Percentiles rank a stretch among this genome's conserved stretches.
Evolutionary conservation across 164 flowering plant genomes (phyloP).

Genomic region (Umbellularia californica): DNA sequence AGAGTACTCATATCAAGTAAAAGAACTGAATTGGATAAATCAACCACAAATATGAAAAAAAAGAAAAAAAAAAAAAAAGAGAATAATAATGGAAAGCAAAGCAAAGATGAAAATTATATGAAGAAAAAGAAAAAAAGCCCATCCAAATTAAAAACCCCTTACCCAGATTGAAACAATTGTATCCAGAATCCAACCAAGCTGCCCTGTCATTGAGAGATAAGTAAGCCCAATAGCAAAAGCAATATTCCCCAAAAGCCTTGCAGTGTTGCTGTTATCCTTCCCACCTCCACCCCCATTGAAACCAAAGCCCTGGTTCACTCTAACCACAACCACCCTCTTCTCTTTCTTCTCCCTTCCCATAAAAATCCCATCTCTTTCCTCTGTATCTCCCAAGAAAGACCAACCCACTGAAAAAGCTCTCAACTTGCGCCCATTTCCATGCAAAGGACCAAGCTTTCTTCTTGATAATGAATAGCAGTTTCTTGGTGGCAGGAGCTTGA

Average conservation of each 20-base stretch:
- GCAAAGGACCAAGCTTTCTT: constrained; percentile 3
- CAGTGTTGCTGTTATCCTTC: constrained; percentile 34
- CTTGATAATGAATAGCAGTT: constrained; percentile 10
- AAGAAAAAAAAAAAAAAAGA: not conserved
- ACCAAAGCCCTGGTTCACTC: constrained; percentile 52
- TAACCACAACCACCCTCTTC: constrained; percentile 50
- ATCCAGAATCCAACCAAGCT: constrained; percentile 91
- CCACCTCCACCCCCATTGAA: constrained; percentile 57
- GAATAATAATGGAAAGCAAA: too few species aligned
- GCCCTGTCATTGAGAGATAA: constrained; percentile 83
- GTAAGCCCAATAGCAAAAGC: constrained; percentile 79
- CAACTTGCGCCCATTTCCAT: constrained; percentile 1
- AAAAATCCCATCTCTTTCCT: constrained; percentile 32
- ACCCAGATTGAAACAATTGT: constrained; percentile 94
- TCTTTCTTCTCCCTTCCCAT: constrained; percentile 26
- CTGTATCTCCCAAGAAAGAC: constrained; percentile 20
- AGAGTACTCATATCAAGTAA: not conserved
- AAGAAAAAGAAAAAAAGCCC: not conserved
- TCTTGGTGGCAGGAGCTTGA: constrained; percentile 14
- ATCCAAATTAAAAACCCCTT: constrained; percentile 7
- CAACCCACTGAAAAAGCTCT: constrained; percentile 21
- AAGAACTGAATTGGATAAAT: not conserved
- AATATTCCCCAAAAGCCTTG: constrained; percentile 70
- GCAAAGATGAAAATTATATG: not conserved
- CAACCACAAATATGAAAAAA: not conserved